Conservation (phyloP, 140 eudicot species). For the Flaveria floridana region DNA sequence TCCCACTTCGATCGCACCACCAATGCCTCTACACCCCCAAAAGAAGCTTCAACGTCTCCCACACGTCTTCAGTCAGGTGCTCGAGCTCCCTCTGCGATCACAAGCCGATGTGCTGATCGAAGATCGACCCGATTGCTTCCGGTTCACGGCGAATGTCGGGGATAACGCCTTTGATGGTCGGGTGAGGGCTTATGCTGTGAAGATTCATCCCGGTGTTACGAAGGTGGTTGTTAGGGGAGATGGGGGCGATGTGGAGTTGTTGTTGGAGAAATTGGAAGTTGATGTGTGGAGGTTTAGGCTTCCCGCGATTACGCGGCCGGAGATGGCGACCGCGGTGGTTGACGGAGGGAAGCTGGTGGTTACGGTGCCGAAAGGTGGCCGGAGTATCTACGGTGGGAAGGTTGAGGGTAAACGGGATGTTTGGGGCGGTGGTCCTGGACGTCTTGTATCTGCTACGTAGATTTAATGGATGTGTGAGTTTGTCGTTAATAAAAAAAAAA, state of each 20-base stretch:
- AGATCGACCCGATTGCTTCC: constrained; percentile 41
- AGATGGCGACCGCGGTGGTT: constrained; percentile 53
- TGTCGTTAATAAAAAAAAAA: no score
- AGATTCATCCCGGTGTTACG: constrained; percentile 62
- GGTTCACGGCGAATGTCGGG: constrained; percentile 39
- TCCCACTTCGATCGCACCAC: constrained; percentile 19
- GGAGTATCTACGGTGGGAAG: constrained; percentile 15
- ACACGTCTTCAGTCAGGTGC: constrained; percentile 64
- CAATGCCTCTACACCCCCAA: constrained; percentile 35
- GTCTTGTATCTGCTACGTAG: constrained; percentile 36
- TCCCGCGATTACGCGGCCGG: constrained; percentile 49
- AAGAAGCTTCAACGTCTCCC: constrained; percentile 69
- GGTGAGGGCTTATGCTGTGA: constrained; percentile 56
- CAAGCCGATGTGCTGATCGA: constrained; percentile 66
- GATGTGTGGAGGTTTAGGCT: constrained; percentile 75
- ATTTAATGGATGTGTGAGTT: constrained; percentile 3
- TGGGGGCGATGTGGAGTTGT: constrained; percentile 37
- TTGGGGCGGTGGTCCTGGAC: constrained; percentile 36
- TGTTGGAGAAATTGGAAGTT: constrained; percentile 47
- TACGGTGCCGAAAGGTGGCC: constrained; percentile 56
- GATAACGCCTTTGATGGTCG: constrained; percentile 13
- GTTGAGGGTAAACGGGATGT: constrained; percentile 22
- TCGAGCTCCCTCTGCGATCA: constrained; percentile 69
- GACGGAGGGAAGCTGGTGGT: constrained; percentile 52
- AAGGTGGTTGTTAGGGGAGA: constrained; percentile 50